phyloP scores from a whole-genome alignment of 306 rosid species.

The Cucumis sativus region Cucumber_9930_V3 NC_026656.2:6463001-6463500 shows the following conservation, averaged over 20 bases:
- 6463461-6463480: too few relatives aligned
- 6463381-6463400: too few relatives aligned
- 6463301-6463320: too few relatives aligned
- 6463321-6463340: too few relatives aligned
- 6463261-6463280: background rate
- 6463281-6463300: too few relatives aligned
- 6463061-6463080: background rate
- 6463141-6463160: background rate
- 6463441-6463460: too few relatives aligned
- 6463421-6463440: too few relatives aligned
- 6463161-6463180: background rate
- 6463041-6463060: constrained; percentile 11
- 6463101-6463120: constrained; percentile 8
- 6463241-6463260: background rate
- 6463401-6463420: too few relatives aligned
- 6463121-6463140: background rate
- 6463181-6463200: background rate
- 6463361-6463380: too few relatives aligned
- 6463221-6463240: background rate
- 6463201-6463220: constrained; percentile 8
- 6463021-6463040: background rate
- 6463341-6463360: too few relatives aligned
- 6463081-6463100: constrained; percentile 6
- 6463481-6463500: too few relatives aligned
- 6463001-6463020: constrained; percentile 5